Evolutionary conservation across 1,139 yeast genomes (phyloP).

Genomic region (Geotrichum siamense): DNA sequence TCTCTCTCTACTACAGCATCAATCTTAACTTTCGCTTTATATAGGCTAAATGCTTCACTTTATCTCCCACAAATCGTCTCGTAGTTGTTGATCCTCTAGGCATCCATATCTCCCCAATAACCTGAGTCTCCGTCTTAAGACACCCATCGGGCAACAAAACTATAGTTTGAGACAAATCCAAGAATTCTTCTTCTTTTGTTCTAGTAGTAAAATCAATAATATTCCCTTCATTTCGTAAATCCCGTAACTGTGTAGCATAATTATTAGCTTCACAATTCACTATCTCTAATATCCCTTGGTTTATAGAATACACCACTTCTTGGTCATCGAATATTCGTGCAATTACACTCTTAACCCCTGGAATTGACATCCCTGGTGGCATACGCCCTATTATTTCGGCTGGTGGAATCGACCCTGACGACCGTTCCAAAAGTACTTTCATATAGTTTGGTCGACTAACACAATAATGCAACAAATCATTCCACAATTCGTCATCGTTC

Average conservation of each 20-base stretch:
- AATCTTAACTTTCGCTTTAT: slow-evolving; percentile 20
- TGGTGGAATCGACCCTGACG: slow-evolving; percentile 51
- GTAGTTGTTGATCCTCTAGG: slow-evolving; percentile 17
- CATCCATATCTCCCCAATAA: slow-evolving; percentile 26
- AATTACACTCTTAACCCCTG: slow-evolving; percentile 57
- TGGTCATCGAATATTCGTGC: slow-evolving; percentile 59
- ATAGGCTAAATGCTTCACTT: slow-evolving; percentile 34
- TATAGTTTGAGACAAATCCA: slow-evolving; percentile 20
- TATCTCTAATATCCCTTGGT: slow-evolving; percentile 54
- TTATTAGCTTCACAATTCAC: slow-evolving; percentile 52
- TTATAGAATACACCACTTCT: slow-evolving; percentile 51
- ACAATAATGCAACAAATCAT: slow-evolving; percentile 62
- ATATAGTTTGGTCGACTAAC: slow-evolving; percentile 67
- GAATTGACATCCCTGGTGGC: slow-evolving; percentile 54
- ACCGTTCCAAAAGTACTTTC: slow-evolving; percentile 60
- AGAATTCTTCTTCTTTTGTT: no score
- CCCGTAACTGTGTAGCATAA: slow-evolving; percentile 38
- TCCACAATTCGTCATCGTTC: slow-evolving; percentile 74
- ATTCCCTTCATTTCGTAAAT: slow-evolving; percentile 41
- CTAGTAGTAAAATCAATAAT: slow-evolving; percentile 33
- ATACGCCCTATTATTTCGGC: slow-evolving; percentile 58
- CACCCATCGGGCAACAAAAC: slow-evolving; percentile 22
- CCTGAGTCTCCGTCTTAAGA: slow-evolving; percentile 29
- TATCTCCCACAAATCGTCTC: slow-evolving; percentile 28
- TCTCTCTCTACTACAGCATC: neutral